A percentile compares a stretch with the other conserved stretches of the same genome.
These are phyloP conservation scores for Cordyceps javanica DNA, from an alignment of 2,329 filamentous ascomycete species.

Conservation along the genomic window DNA sequence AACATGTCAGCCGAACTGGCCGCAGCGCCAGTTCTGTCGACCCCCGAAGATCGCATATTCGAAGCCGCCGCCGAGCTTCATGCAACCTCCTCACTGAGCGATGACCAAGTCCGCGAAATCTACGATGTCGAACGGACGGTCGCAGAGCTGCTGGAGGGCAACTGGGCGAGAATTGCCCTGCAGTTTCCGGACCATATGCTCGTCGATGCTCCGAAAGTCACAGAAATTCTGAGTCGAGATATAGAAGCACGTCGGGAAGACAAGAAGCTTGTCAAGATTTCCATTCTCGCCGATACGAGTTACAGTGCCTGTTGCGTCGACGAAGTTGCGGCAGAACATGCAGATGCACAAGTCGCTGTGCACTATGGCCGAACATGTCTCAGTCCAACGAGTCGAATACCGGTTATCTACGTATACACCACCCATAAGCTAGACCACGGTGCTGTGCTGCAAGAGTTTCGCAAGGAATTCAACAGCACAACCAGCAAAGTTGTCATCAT, in stretches of 20 bases:
- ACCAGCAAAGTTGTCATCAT: constrained; percentile 66
- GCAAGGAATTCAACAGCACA: constrained; percentile 59
- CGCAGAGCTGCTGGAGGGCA: constrained; percentile 62
- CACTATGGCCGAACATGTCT: constrained; percentile 93
- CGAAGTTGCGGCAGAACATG: constrained; percentile 92
- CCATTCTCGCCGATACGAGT: constrained; percentile 89
- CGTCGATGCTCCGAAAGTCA: constrained; percentile 74
- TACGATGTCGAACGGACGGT: constrained; percentile 85
- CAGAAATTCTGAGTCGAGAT: constrained; percentile 43
- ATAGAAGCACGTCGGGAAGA: constrained; percentile 17
- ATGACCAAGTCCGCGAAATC: constrained; percentile 66
- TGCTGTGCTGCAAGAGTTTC: constrained; percentile 53
- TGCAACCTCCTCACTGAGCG: constrained; percentile 32
- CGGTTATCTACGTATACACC: constrained; percentile 89
- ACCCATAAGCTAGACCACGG: constrained; percentile 60
- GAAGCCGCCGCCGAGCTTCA: constrained; percentile 39
- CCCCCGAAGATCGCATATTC: constrained; percentile 54
- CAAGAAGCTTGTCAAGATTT: constrained; percentile 46
- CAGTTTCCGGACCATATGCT: constrained; percentile 96
- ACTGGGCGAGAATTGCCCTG: constrained; percentile 74
- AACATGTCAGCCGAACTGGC: constrained; percentile 43
- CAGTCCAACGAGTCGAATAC: constrained; percentile 79
- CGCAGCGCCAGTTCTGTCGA: constrained; percentile 55
- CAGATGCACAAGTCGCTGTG: constrained; percentile 81
- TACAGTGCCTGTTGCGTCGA: constrained; percentile 97